Percentiles rank a stretch among this genome's conserved stretches.
Evolutionary conservation across 2,329 filamentous ascomycete species (phyloP).

Genomic region (Alternaria rosae): DNA sequence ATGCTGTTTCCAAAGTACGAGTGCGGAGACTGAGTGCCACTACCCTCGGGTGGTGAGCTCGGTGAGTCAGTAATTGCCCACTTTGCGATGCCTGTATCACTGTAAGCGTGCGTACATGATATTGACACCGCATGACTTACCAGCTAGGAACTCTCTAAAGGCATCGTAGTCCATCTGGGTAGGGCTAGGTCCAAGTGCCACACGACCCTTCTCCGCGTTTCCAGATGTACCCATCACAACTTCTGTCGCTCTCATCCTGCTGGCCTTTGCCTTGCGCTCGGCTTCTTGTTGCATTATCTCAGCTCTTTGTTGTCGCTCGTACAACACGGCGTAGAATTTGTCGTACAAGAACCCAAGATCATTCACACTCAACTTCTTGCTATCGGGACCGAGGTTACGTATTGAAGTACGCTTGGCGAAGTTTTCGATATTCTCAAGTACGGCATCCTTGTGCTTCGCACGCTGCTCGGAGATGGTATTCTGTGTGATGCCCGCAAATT

Average conservation of each 20-base stretch:
- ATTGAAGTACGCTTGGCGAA: slow-evolving; percentile 98
- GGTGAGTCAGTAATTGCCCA: slow-evolving; percentile 94
- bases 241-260: slow-evolving; percentile 61
- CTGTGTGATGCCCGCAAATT: slow-evolving; percentile 95
- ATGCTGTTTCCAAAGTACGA: slow-evolving; percentile 63
- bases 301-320: slow-evolving; percentile 87
- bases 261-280: slow-evolving; percentile 75
- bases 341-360: slow-evolving; percentile 93
- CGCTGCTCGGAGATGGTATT: slow-evolving; percentile 88
- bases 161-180: slow-evolving; percentile 97
- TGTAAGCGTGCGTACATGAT: slow-evolving; percentile 7
- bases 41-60: slow-evolving; percentile 62
- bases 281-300: slow-evolving; percentile 69
- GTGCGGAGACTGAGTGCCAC: slow-evolving; percentile 60
- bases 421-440: slow-evolving; percentile 93
- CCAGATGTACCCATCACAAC: slow-evolving; percentile 58
- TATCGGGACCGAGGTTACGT: slow-evolving; percentile 92
- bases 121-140: slow-evolving; percentile 33
- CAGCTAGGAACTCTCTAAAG: slow-evolving; percentile 90
- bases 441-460: slow-evolving; percentile 90
- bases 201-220: slow-evolving; percentile 78
- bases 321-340: slow-evolving; percentile 88
- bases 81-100: slow-evolving; percentile 72
- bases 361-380: slow-evolving; percentile 84
- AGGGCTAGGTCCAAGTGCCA: slow-evolving; percentile 86